Base-by-base conservation (phyloP, 2,329 filamentous ascomycete species). In the Fusarium marasasianum region DNA sequence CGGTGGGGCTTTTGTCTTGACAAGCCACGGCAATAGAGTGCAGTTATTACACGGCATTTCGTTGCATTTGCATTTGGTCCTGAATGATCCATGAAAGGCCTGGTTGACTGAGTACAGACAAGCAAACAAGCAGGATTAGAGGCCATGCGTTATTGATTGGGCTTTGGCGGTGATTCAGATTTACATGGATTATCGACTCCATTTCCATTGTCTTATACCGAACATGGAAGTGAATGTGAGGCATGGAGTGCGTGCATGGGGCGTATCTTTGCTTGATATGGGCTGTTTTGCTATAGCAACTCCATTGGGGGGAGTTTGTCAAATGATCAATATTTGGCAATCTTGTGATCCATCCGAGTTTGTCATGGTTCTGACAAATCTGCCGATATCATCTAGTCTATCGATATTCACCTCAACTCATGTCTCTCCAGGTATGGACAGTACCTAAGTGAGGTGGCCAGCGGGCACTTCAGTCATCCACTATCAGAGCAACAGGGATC, bases 401-500 rank as follows among this genome's bases (percentile, higher is more conserved):
- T 53, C 48, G 10, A n/a, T 18, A 41, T 29, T 51, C 48, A 24
- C 20, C 18, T 54, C 35, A 40, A n/a, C 26, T 40, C 24, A 18
- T 48, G 45, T 22, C 26, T 48, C 22, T 54, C 26, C 26, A 26
- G 26, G 26, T 26, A 26, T 26, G 26, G 26, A 26, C 26, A 26
- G 26, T 26, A 26, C 26, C 26, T 26, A 26, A 26, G 26, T 26
- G 26, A 26, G 26, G 26, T 26, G 6, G 6, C 26, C 26, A 56
- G 40, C 26, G 22, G 15, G 29, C 47, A 47, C 44, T 26, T 29
- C 45, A 53, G 37, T 44, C 26, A 58, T 50, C 41, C 43, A 56
- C 56, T 56, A 43, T 50, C 57, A 68, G 38, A 62, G 66, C 38
- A 43, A 38, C 57, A 74, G 43, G 62, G 71, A 67, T 69, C 54